Evolutionary conservation across 352 stramenopile species (phyloP).

Genomic region (Pythium aristosporum): DNA sequence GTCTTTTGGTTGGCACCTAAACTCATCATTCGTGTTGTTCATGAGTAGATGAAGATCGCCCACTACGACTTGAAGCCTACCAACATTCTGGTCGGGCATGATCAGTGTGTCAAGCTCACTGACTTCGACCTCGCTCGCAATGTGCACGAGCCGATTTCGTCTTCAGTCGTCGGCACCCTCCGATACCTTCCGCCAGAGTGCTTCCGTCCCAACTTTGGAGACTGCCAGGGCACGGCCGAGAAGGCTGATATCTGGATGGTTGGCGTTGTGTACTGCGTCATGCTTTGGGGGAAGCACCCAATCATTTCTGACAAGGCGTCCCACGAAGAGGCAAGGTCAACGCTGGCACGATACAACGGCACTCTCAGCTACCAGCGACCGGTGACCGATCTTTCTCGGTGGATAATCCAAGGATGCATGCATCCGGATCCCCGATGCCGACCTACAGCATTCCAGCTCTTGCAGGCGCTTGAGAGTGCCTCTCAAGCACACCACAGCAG

Average conservation of each 20-base stretch:
- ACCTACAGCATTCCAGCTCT: slow-evolving; percentile 57
- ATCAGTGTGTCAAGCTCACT: slow-evolving; percentile 88
- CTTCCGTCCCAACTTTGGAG: slow-evolving; percentile 52
- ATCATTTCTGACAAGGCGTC: slow-evolving; percentile 63
- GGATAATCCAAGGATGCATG: slow-evolving; percentile 70
- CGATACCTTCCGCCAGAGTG: slow-evolving; percentile 77
- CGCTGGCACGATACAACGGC: slow-evolving; percentile 32
- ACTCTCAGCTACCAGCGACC: slow-evolving; percentile 37
- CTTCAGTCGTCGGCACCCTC: slow-evolving; percentile 67
- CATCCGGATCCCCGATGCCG: slow-evolving; percentile 64
- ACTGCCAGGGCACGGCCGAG: slow-evolving; percentile 65
- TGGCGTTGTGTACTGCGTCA: slow-evolving; percentile 72
- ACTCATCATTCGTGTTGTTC: neutral
- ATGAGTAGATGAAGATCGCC: slow-evolving; percentile 60
- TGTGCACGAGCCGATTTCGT: slow-evolving; percentile 51
- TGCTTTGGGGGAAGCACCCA: slow-evolving; percentile 76
- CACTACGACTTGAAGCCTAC: slow-evolving; percentile 96
- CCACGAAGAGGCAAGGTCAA: slow-evolving; percentile 41
- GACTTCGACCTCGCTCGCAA: slow-evolving; percentile 88
- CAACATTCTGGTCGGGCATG: slow-evolving; percentile 94
- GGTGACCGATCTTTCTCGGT: slow-evolving; percentile 56
- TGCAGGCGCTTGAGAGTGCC: slow-evolving; percentile 50
- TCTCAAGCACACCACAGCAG: slow-evolving; percentile 13
- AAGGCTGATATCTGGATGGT: slow-evolving; percentile 87
- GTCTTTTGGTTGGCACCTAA: neutral